Conservation (phyloP, 176 grass and related monocot species). For the Hordeum marinum region DNA sequence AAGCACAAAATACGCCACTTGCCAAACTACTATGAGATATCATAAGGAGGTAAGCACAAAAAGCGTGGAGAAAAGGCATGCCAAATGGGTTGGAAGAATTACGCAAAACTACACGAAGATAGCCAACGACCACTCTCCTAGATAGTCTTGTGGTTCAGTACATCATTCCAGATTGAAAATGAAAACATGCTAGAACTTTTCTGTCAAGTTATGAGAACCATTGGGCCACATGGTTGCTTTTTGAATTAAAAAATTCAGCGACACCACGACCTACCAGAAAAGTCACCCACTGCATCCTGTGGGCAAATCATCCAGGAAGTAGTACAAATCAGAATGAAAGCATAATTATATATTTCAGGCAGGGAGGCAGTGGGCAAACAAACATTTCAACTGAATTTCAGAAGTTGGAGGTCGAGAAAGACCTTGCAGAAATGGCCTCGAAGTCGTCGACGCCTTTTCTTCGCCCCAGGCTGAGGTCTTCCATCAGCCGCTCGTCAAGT, state of each 20-base stretch:
- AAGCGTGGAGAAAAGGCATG: neutral
- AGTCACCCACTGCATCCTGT: neutral
- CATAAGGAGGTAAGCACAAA: neutral
- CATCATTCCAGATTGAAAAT: neutral
- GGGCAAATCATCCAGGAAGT: neutral
- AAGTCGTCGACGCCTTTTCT: slow-evolving; percentile 26
- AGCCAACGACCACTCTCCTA: neutral
- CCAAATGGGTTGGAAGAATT: neutral
- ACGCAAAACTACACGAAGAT: neutral
- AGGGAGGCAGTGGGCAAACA: neutral
- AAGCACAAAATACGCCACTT: neutral
- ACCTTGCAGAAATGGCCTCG: slow-evolving; percentile 49
- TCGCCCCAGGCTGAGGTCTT: slow-evolving; percentile 26
- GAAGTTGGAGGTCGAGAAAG: neutral
- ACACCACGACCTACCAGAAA: neutral
- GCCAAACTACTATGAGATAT: neutral
- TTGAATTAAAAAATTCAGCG: neutral
- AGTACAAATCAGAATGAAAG: neutral
- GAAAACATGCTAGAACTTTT: neutral
- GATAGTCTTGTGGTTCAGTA: neutral
- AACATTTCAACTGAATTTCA: neutral
- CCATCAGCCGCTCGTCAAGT: slow-evolving; percentile 24
- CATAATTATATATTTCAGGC: neutral
- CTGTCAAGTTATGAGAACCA: neutral
- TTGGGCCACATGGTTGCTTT: neutral